Evolutionary conservation across 805 yeast species (phyloP), one percentile per base, ranked within the genome.

Genomic region (Komagataella populi): DNA sequence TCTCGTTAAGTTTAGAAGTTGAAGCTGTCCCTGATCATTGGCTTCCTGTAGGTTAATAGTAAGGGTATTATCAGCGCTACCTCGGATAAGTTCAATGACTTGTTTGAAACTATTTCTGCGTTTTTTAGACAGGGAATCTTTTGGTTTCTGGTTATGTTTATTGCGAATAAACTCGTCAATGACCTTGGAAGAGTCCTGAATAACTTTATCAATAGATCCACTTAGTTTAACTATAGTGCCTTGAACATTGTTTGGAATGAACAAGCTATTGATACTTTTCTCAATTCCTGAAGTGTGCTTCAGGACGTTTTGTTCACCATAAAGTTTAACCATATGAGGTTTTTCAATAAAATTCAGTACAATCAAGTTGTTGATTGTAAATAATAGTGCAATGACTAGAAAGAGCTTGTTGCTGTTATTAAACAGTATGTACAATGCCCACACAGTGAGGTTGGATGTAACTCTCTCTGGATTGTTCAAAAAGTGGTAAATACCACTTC

Each of bases 381-480:
- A 86, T 46, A 83, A 63, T 57, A 77, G 70, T 0, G 84, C 77
- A 49, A 84, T 59, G 51, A 77, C 68, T 52, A 70, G 69, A 48
- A 76, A 69, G 24, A 75, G 72, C 50, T 68, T 63, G 45, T 67
- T 64, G 1, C 81, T 72, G 22, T 82, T 78, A 52, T 71, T 62
- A 46, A 87, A 75, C 52, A 86, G 71, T 43, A 83, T 67, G 1
- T 81, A 79, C 4, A 73, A 59, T 22, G 91, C 93, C 87, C 88
- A 84, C 44, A 84, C 75, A 14, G 91, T 91, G 55, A 88, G 79
- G 51, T 82, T 80, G 10, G 95, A 91, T 53, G 84, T 73, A 14
- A 86, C 65, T 56, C 87, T 83, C 62, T 86, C 95, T 7, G 95
- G 95, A 60, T 86, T 84, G 62, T 86, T 86, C 61, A 86, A 72